Percentiles rank a stretch among this genome's conserved stretches.
Conservation (phyloP, 164 flowering plant genomes). For the Malania oleifera region DNA sequence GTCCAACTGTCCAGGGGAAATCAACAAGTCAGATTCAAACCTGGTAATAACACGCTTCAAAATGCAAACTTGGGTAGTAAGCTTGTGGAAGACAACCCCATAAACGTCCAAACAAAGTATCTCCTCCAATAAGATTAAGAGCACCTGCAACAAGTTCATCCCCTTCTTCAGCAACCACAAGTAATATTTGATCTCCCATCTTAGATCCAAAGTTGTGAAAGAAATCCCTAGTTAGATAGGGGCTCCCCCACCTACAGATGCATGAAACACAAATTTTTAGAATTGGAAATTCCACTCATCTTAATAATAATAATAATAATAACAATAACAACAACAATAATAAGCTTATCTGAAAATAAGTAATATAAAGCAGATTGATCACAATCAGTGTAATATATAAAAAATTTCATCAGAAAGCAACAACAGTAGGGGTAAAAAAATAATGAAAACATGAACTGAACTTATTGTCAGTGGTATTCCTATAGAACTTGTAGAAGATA, state of each 20-base stretch:
- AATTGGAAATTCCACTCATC: too few species aligned
- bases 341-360: too few species aligned
- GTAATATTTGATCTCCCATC: conserved; percentile 3
- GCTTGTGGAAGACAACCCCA: conserved; percentile 1
- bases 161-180: background rate
- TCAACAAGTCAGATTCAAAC: background rate
- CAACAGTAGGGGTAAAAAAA: too few species aligned
- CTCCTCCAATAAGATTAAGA: conserved; percentile 3
- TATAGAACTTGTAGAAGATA: conserved; percentile 1
- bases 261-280: too few species aligned
- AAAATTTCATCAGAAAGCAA: too few species aligned
- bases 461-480: conserved; percentile 1
- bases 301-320: too few species aligned
- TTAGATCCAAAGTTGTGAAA: background rate
- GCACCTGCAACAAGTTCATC: conserved; percentile 1
- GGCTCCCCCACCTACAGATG: conserved; percentile 1
- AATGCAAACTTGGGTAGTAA: conserved; percentile 1
- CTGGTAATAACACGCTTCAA: conserved; percentile 3
- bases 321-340: too few species aligned
- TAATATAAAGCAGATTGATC: background rate
- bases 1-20: background rate
- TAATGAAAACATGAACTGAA: background rate
- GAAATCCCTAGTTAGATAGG: conserved; percentile 1
- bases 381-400: too few species aligned
- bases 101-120: background rate